Evolutionary conservation across 1,284 basidiomycete genomes (phyloP), one percentile per base, ranked within the genome.

Genomic region (Cryptococcus deneoformans): DNA sequence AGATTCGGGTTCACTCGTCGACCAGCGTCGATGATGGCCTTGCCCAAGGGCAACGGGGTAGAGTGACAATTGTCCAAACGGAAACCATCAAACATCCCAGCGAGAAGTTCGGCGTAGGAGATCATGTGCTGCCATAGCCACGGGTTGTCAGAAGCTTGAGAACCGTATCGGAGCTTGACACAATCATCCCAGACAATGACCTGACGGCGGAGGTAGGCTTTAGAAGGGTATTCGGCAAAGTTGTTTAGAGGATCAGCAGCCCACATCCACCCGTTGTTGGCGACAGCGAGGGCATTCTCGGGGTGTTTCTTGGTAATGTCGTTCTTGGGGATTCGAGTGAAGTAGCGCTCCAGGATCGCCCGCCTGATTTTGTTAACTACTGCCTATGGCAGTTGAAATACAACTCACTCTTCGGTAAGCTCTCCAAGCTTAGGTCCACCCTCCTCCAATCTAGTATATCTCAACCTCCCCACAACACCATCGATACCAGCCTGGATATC

Each of bases 191-290:
- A 99, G 16, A 88, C 91, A 66, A 99, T 98, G 50, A 99, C 91
- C 77, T 97, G 92, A 52, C 95, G 88, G 36, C 92, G 87, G 49
- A 98, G 83, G 76, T 99, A 99, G 1, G 93, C 89, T 74, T 95
- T 95, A n/a, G 94, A 98, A 1, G 90, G 88, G 50, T 85, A 85
- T n/a, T 91, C 84, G 8, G 94, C 95, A 79, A 99, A 99, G 80
- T 98, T 96, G 63, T 87, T 83, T 20, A 99, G 82, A 0, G 95
- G 95, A 75, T 99, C 88, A 2, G 95, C 94, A 58, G 89, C 82
- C 95, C 95, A 99, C 67, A 99, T 95, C 95, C 95, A 99, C 6
- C 95, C 95, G 70, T 99, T 99, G 79, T 98, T 97, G 5, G 95
- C 95, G 36, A 97, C 79, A 0, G 89, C 87, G 68, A 93, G 89